Evolutionary conservation across 2,329 filamentous ascomycete genomes (phyloP).

Genomic region (Neonectria hederae): DNA sequence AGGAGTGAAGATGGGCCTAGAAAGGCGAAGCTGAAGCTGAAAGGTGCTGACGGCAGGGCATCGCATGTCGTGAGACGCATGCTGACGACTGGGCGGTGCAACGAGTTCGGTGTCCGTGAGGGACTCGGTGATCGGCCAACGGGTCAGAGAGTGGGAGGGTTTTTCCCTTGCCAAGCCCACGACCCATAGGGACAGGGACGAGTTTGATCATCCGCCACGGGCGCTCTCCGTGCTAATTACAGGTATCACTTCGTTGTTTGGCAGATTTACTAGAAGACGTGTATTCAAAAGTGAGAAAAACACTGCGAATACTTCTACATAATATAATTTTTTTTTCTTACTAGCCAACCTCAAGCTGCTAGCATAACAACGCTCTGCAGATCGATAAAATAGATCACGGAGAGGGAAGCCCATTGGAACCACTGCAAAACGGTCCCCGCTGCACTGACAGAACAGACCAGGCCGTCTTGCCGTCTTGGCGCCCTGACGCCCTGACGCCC

Average conservation of each 20-base stretch:
- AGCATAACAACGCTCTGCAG: background rate
- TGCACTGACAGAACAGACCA: background rate
- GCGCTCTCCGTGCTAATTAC: background rate
- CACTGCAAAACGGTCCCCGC: background rate
- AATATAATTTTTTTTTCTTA: background rate
- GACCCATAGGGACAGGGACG: background rate
- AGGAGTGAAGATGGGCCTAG: background rate
- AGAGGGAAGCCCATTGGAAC: background rate
- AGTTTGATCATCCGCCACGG: background rate
- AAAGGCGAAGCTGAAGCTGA: background rate
- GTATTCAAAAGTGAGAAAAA: background rate
- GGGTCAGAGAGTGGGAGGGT: background rate
- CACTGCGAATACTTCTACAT: background rate
- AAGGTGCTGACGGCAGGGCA: background rate
- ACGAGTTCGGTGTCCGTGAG: background rate
- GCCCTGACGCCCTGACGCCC: background rate
- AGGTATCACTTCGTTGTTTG: background rate
- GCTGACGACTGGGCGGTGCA: constrained; percentile 6
- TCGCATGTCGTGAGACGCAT: background rate
- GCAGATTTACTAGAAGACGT: background rate
- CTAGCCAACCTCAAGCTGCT: background rate
- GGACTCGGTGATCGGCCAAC: background rate
- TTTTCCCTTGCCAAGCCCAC: background rate
- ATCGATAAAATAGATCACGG: background rate
- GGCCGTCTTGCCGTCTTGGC: constrained; percentile 26